phyloP scores from a whole-genome alignment of 2,329 filamentous ascomycete species.

The Botrytis sinoallii region DNA sequence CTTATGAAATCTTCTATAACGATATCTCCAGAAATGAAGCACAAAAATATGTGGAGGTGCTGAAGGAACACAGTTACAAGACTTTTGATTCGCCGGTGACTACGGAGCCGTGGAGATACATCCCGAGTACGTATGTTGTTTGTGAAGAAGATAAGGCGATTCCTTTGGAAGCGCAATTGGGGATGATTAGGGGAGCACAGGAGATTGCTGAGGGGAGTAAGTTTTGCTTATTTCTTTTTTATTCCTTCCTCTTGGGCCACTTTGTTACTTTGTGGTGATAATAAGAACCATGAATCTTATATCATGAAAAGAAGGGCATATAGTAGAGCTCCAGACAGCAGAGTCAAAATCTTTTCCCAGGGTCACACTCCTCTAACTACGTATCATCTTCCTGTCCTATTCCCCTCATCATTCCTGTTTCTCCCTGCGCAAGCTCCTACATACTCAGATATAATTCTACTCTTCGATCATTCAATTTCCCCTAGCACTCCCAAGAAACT shows the following conservation, averaged over 20 bases:
- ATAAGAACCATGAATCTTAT: background rate
- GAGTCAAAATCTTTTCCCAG: background rate
- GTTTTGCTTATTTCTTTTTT: background rate
- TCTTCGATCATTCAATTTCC: background rate
- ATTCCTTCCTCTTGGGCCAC: background rate
- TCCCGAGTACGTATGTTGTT: slow-evolving; percentile 43
- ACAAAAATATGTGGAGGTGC: slow-evolving; percentile 21
- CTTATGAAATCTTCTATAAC: slow-evolving; percentile 38
- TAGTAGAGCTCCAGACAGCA: background rate
- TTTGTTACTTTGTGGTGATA: slow-evolving; percentile 23
- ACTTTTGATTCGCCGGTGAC: slow-evolving; percentile 32
- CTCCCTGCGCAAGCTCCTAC: background rate
- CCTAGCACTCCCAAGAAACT: background rate
- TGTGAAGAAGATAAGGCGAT: slow-evolving; percentile 42
- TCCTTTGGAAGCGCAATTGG: slow-evolving; percentile 38
- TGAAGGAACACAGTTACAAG: slow-evolving; percentile 36
- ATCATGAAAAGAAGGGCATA: background rate
- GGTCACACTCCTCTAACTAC: background rate
- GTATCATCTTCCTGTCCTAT: background rate
- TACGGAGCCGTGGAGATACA: slow-evolving; percentile 40
- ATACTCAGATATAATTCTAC: background rate
- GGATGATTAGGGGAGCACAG: slow-evolving; percentile 36
- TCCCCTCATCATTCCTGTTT: background rate
- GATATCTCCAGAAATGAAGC: slow-evolving; percentile 35
- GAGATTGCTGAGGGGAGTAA: slow-evolving; percentile 3